These are phyloP conservation scores for Trichoderma sp. DNA, from an alignment of 2,329 filamentous ascomycete species.

Conservation along the genomic window DNA sequence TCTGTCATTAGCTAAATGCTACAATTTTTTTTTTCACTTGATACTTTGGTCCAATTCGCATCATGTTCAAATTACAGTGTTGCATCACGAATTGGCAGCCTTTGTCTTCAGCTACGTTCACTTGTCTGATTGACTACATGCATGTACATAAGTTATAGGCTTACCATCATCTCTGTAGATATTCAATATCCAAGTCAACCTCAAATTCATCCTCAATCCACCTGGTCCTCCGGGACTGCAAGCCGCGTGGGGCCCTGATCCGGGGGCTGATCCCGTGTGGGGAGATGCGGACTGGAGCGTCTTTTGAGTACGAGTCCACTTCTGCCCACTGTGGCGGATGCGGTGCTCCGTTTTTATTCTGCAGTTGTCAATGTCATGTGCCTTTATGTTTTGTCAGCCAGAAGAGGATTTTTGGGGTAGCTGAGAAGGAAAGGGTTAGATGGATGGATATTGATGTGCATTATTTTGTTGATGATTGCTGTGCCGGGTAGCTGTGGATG, in stretches of 20 bases:
- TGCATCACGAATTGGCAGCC: neutral
- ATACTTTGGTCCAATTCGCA: too few species aligned
- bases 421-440: neutral
- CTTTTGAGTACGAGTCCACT: conserved; percentile 2
- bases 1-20: neutral
- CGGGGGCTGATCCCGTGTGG: conserved; percentile 17
- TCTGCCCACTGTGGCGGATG: conserved; percentile 10
- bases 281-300: neutral
- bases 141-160: neutral
- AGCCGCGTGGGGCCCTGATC: conserved; percentile 14
- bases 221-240: neutral
- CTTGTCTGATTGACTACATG: neutral
- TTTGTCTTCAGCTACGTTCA: neutral
- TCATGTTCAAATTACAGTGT: neutral
- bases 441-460: neutral
- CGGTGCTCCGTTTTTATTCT: neutral
- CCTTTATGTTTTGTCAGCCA: neutral
- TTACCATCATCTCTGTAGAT: neutral
- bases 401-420: neutral
- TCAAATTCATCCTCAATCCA: neutral
- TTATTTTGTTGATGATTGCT: neutral
- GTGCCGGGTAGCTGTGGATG: neutral
- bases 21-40: neutral
- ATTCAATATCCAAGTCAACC: neutral
- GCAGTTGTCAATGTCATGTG: neutral